phyloP scores from a whole-genome alignment of 225 moss, liverwort and hornwort species.

The Straminergon stramineum region DNA sequence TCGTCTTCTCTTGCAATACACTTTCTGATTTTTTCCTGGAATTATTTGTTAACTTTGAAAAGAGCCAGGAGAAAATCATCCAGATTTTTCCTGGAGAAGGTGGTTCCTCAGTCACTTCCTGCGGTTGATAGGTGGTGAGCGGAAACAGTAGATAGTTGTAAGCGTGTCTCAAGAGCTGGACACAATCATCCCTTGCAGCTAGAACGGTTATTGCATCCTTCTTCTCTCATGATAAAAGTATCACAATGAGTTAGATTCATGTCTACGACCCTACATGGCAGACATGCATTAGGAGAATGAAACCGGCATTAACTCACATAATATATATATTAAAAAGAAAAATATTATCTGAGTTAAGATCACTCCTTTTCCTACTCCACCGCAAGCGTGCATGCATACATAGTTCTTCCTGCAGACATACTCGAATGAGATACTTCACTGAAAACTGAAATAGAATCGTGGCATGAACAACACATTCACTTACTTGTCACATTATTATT shows the following conservation, averaged over 20 bases:
- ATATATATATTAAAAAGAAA: no score
- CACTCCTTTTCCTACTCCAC: background rate
- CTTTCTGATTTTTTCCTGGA: no score
- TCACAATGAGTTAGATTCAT: no score
- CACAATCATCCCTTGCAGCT: background rate
- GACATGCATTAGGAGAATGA: background rate
- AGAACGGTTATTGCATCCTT: background rate
- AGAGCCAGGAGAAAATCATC: fast-evolving
- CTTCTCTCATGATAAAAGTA: background rate
- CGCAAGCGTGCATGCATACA: background rate
- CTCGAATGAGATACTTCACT: background rate
- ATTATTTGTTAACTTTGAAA: background rate
- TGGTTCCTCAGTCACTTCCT: background rate
- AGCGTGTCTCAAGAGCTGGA: no score
- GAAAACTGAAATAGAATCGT: background rate
- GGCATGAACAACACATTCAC: background rate
- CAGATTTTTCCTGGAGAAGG: no score
- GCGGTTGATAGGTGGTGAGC: background rate
- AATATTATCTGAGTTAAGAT: background rate
- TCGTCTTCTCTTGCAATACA: background rate
- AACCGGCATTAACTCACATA: no score
- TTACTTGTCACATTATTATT: background rate
- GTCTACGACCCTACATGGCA: no score
- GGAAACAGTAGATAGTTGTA: background rate
- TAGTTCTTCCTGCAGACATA: background rate